Evolutionary conservation across 306 rosid species (phyloP).

Genomic region (Rosa multiflora): DNA sequence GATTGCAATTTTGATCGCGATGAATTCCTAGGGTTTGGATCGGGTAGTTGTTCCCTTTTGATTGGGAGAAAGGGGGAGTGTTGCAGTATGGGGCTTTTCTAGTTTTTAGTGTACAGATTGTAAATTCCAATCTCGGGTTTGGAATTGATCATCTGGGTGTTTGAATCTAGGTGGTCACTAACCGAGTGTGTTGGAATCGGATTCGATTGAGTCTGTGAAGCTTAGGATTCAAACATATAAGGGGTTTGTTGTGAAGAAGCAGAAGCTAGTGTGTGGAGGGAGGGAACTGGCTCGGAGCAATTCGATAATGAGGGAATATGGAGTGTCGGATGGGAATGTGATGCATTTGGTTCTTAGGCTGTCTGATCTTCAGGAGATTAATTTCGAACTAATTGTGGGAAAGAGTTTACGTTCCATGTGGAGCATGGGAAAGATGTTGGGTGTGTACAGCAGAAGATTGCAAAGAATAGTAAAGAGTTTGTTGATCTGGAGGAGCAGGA

Average conservation of each 20-base stretch:
- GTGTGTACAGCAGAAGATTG: constrained; percentile 76
- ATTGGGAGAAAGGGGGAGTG: neutral
- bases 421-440: constrained; percentile 75
- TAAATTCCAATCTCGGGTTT: constrained; percentile 19
- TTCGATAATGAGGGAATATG: constrained; percentile 77
- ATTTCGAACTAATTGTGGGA: constrained; percentile 59
- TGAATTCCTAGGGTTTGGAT: constrained; percentile 43
- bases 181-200: constrained; percentile 67
- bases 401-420: constrained; percentile 66
- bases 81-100: neutral
- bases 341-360: constrained; percentile 81
- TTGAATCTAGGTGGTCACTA: constrained; percentile 31
- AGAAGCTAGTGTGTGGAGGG: constrained; percentile 87
- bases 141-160: constrained; percentile 41
- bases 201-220: constrained; percentile 82
- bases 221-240: constrained; percentile 63
- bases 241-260: constrained; percentile 75
- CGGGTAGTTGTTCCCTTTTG: neutral
- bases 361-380: constrained; percentile 77
- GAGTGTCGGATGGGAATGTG: constrained; percentile 76
- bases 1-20: neutral
- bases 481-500: constrained; percentile 77
- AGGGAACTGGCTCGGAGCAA: constrained; percentile 77
- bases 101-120: constrained; percentile 13
- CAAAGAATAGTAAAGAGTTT: constrained; percentile 56